phyloP scores from a whole-genome alignment of 2,329 filamentous ascomycete species.

The Monosporascus sp. region DNA sequence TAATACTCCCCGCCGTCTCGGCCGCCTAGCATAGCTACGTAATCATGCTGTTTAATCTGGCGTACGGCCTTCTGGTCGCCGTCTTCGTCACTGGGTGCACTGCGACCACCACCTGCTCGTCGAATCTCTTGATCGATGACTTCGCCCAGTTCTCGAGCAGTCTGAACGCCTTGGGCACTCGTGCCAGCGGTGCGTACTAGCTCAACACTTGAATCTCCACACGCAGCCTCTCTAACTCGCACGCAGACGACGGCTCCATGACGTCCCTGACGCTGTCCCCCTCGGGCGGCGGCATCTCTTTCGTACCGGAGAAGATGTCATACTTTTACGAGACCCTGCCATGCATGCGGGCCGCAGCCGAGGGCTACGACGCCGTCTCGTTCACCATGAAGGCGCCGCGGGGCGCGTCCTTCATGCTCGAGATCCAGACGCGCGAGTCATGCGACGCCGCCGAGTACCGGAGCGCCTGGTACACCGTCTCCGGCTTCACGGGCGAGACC shows the following conservation, averaged over 20 bases:
- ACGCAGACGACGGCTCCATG: constrained; percentile 34
- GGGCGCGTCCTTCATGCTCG: constrained; percentile 30
- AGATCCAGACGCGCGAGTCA: constrained; percentile 37
- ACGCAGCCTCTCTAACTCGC: neutral
- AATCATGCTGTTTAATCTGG: neutral
- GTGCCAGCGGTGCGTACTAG: constrained; percentile 17
- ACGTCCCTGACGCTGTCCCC: constrained; percentile 21
- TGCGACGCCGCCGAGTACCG: constrained; percentile 32
- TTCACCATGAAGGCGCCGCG: constrained; percentile 36
- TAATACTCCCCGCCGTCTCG: no score
- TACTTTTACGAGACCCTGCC: constrained; percentile 41
- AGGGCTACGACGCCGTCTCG: constrained; percentile 35
- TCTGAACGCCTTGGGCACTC: constrained; percentile 20
- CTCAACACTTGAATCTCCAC: neutral
- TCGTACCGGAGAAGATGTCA: constrained; percentile 28
- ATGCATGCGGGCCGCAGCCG: constrained; percentile 32
- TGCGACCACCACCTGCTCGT: neutral
- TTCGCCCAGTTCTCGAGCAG: constrained; percentile 12
- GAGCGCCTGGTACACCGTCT: constrained; percentile 30
- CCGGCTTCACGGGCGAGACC: constrained; percentile 30
- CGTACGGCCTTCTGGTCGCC: neutral
- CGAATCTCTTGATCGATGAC: constrained; percentile 6
- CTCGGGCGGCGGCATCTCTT: constrained; percentile 31
- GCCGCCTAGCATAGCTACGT: no score
- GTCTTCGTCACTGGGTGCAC: neutral